Conservation (phyloP, 1,284 basidiomycete genomes). For the Leccinum laetum region DNA sequence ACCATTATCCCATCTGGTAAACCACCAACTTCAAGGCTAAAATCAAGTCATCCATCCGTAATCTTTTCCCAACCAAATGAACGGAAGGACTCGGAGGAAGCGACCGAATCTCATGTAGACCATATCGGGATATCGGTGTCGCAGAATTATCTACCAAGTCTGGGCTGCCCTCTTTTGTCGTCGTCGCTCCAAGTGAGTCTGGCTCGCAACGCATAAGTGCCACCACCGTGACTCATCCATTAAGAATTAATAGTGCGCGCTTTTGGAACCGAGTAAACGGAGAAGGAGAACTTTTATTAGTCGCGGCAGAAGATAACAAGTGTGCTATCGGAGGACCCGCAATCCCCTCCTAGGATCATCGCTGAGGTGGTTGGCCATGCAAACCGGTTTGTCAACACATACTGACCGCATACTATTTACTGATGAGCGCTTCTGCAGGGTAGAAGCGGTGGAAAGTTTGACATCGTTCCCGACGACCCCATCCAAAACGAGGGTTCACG, state of each 20-base stretch:
- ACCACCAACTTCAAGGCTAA: too few species aligned
- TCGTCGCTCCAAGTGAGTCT: conserved; percentile 27
- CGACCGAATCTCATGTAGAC: too few species aligned
- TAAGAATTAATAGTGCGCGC: conserved; percentile 77
- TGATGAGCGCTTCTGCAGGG: neutral
- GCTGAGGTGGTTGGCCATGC: conserved; percentile 70
- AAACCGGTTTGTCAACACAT: conserved; percentile 57
- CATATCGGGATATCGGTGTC: too few species aligned
- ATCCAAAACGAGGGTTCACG: conserved; percentile 16
- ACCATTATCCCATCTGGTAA: too few species aligned
- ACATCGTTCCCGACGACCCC: conserved; percentile 46
- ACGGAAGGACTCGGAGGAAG: too few species aligned
- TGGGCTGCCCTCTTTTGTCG: too few species aligned
- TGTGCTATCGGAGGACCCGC: conserved; percentile 35
- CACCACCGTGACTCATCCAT: conserved; percentile 58
- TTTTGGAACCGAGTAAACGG: conserved; percentile 55
- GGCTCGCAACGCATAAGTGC: conserved; percentile 29
- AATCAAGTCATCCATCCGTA: too few species aligned
- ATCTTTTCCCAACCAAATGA: too few species aligned
- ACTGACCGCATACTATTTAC: neutral
- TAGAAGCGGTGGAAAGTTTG: conserved; percentile 65
- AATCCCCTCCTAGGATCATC: conserved; percentile 47
- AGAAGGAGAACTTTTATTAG: conserved; percentile 68
- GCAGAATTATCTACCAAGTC: too few species aligned
- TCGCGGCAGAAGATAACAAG: conserved; percentile 83